Conservation (phyloP, 225 moss, liverwort and hornwort species). For the Neckera pumila region DNA sequence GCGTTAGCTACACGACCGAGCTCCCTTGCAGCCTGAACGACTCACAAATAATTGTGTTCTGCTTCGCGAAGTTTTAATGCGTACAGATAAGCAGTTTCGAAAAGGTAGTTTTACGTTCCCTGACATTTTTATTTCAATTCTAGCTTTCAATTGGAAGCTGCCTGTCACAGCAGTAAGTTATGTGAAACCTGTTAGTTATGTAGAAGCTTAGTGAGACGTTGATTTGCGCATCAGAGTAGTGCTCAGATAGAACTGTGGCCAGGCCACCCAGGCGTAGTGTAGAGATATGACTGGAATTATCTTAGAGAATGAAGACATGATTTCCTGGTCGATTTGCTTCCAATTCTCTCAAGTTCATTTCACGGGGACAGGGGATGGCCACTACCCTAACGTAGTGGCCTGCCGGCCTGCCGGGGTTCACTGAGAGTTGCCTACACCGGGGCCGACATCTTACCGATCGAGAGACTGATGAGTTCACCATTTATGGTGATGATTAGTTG, state of each 20-base stretch:
- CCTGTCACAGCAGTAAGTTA: background rate
- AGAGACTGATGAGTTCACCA: background rate
- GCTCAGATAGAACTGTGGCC: background rate
- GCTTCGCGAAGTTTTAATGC: background rate
- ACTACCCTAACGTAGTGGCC: background rate
- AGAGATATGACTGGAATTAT: background rate
- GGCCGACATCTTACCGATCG: background rate
- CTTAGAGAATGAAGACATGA: background rate
- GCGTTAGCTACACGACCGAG: background rate
- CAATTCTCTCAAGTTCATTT: background rate
- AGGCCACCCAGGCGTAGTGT: background rate
- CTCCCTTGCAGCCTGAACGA: background rate
- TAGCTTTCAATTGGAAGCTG: background rate
- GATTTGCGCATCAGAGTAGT: background rate
- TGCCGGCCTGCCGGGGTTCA: background rate
- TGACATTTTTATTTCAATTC: background rate
- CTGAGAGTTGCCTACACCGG: background rate
- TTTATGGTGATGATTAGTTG: background rate
- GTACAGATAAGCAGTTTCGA: too few species aligned
- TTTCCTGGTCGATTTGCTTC: background rate
- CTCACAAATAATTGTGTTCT: background rate
- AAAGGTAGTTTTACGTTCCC: background rate
- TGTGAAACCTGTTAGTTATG: background rate
- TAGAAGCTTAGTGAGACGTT: background rate
- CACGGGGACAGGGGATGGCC: background rate